phyloP scores from a whole-genome alignment of 352 stramenopile genomes.

The Phytopythium cucurbitacearum region DNA sequence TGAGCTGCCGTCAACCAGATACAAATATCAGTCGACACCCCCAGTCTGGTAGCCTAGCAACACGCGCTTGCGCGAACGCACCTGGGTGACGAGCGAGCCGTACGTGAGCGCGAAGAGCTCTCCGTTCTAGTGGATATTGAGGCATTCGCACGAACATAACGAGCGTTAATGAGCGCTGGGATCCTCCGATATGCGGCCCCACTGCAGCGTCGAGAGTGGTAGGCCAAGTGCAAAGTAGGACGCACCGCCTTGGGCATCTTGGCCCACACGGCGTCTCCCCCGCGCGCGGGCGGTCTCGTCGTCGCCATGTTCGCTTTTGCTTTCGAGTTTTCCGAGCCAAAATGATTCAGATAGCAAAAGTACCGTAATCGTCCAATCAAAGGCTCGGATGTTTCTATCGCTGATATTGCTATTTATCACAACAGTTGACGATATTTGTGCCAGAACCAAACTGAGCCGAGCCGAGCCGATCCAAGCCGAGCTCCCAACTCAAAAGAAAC shows the following conservation, averaged over 20 bases:
- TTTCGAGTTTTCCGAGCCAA: not conserved
- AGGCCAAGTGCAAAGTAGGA: not conserved
- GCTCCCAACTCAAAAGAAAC: slow-evolving; percentile 42
- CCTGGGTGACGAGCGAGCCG: slow-evolving; percentile 94
- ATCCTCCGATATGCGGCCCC: too few species aligned
- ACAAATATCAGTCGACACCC: not conserved
- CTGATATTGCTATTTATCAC: too few species aligned
- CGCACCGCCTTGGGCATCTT: slow-evolving; percentile 93
- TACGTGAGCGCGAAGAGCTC: slow-evolving; percentile 98
- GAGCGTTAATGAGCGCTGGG: not conserved
- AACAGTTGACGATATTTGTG: too few species aligned
- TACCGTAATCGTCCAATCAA: too few species aligned
- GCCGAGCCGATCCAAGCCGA: slow-evolving; percentile 2
- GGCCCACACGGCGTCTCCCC: slow-evolving; percentile 85
- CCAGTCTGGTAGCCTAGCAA: not conserved
- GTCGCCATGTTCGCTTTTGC: slow-evolving; percentile 34
- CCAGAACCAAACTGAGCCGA: too few species aligned
- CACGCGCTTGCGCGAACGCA: slow-evolving; percentile 5
- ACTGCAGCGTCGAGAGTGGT: not conserved
- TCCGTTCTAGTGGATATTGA: slow-evolving; percentile 69
- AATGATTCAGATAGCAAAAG: not conserved
- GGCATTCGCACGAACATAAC: not conserved
- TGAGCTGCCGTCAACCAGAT: slow-evolving; percentile 47
- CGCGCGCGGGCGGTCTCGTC: slow-evolving; percentile 50
- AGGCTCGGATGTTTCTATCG: too few species aligned